Base-by-base conservation (phyloP, 176 grass and related monocot species). In the Cenchrus purpureus region DNA sequence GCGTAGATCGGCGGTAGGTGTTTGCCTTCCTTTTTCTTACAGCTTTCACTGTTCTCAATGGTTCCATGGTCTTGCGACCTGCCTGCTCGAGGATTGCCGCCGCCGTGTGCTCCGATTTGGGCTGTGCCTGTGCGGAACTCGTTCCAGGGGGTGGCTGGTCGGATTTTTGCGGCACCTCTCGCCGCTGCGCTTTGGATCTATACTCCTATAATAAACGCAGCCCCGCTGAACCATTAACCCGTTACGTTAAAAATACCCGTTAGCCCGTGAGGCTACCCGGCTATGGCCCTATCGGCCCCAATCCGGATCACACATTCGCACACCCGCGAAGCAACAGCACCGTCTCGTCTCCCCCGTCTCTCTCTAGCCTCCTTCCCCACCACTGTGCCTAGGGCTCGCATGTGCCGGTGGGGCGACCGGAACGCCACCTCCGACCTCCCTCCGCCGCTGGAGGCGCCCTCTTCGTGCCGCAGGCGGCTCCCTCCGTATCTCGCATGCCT, bases 351-450 rank as follows among this genome's bases (percentile, higher is more conserved):
- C 25, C 25, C 22, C 22, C 77, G 25, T 17, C 52, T 73, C 53
- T 76, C 83, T 31, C 55, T 76, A 65, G 81, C 74, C 52, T 50
- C 37, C 48, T 70, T 43, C 65, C 64, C 53, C 45, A 84, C 66
- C 13, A 76, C 86, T 82, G 82, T 72, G 50, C 81, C 86, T 81
- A 85, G 82, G 90, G 82, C 82, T 88, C 57, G 71, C 51, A 42
- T 34, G 5, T 40, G 86, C 72, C 17, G 53, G 69, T 32, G 78
- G 19, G 53, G 69, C 34, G 51, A 79, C 87, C 28, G 56, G 11
- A 88, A 74, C 57, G 22, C 37, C 16, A 67, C 81, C 56, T 84
- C 40, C 81, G 17, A 37, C 68, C 40, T 54, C 76, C 62, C 75
- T 60, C 22, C 58, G 57, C 81, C 43, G 66, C 81, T 17, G 68